Conservation (phyloP, 345 rosid genomes). For the Gossypium longicalyx region DNA sequence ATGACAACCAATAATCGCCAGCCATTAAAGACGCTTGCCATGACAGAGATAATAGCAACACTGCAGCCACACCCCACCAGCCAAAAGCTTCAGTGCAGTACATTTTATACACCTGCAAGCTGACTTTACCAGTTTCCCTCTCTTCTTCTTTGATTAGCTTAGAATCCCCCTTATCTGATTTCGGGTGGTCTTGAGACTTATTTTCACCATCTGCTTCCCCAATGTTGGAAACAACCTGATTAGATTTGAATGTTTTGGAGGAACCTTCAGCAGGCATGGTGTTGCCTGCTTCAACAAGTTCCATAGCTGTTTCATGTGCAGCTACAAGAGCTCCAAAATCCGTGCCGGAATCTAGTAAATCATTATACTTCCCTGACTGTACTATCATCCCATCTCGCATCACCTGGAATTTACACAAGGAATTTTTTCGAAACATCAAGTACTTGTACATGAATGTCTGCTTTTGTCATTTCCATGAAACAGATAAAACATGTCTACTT, state of each 20-base stretch:
- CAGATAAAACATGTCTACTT: conserved; percentile 13
- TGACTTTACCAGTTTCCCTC: conserved; percentile 75
- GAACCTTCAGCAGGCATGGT: conserved; percentile 27
- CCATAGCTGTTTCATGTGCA: conserved; percentile 84
- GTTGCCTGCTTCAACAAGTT: conserved; percentile 61
- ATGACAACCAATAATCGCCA: conserved; percentile 89
- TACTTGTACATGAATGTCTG: background rate
- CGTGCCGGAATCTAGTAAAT: conserved; percentile 45
- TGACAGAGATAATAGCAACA: conserved; percentile 50
- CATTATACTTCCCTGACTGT: conserved; percentile 75
- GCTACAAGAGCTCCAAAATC: conserved; percentile 80
- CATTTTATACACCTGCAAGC: conserved; percentile 59
- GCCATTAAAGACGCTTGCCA: conserved; percentile 89
- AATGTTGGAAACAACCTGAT: conserved; percentile 27
- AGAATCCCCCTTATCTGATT: conserved; percentile 44
- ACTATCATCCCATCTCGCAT: conserved; percentile 89
- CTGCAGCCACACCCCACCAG: conserved; percentile 74
- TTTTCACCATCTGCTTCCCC: conserved; percentile 50
- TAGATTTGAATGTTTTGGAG: conserved; percentile 34
- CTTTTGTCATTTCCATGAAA: background rate
- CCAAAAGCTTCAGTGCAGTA: conserved; percentile 86
- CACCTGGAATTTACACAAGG: conserved; percentile 42
- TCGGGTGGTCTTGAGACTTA: conserved; percentile 38
- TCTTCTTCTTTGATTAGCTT: conserved; percentile 86
- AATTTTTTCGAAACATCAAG: background rate